Evolutionary conservation across 2,329 filamentous ascomycete species (phyloP).

Genomic region (Huntiella bhutanensis): DNA sequence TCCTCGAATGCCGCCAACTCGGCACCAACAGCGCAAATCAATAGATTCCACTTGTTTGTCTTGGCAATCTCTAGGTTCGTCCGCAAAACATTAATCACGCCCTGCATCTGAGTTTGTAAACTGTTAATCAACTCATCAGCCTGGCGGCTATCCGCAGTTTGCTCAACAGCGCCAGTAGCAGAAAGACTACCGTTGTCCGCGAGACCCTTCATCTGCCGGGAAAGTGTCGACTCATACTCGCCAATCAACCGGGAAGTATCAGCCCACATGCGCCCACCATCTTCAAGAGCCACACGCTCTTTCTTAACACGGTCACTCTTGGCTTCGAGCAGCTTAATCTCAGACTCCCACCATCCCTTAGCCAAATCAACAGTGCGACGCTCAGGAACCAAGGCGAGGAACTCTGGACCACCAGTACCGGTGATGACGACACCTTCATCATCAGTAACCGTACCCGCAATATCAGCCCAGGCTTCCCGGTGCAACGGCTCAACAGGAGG

Average conservation of each 20-base stretch:
- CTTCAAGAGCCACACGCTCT: conserved; percentile 46
- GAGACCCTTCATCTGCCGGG: conserved; percentile 30
- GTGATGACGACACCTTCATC: conserved; percentile 11
- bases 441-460: conserved; percentile 3
- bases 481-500: conserved; percentile 38
- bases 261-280: conserved; percentile 49
- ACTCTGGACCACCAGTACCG: conserved; percentile 29
- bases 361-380: conserved; percentile 53
- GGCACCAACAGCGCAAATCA: conserved; percentile 58
- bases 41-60: conserved; percentile 48
- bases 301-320: conserved; percentile 36
- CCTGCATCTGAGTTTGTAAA: conserved; percentile 37
- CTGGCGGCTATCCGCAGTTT: conserved; percentile 11
- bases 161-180: not conserved
- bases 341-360: conserved; percentile 48
- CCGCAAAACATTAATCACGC: conserved; percentile 35
- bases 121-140: conserved; percentile 23
- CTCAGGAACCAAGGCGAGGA: conserved; percentile 41
- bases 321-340: conserved; percentile 35
- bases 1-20: conserved; percentile 49
- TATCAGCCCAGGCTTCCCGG: conserved; percentile 21
- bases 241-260: conserved; percentile 39
- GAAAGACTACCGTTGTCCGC: conserved; percentile 7
- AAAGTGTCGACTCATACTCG: conserved; percentile 45
- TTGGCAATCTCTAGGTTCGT: conserved; percentile 35